These are phyloP conservation scores for Ophiobolus disseminans DNA, from an alignment of 2,329 filamentous ascomycete genomes.

Conservation along the genomic window DNA sequence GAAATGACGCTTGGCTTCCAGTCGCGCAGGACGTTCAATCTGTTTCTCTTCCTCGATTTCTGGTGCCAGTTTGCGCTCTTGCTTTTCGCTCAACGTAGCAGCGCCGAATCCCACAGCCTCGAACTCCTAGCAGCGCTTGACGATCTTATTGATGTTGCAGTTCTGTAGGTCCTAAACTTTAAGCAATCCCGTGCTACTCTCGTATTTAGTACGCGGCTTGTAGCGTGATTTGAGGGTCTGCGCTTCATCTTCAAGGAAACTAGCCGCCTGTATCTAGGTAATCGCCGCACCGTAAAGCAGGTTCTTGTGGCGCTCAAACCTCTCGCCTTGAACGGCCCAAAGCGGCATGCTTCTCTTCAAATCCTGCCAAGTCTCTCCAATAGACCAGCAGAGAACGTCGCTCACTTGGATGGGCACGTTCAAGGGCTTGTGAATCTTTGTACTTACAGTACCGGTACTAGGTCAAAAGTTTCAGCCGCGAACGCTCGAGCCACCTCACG, in stretches of 20 bases:
- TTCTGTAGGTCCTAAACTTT: conserved; percentile 21
- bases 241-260: conserved; percentile 64
- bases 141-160: conserved; percentile 28
- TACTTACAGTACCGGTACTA: too few species aligned
- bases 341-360: conserved; percentile 59
- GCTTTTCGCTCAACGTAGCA: conserved; percentile 65
- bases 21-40: conserved; percentile 56
- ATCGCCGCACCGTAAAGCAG: conserved; percentile 38
- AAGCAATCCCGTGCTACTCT: conserved; percentile 1
- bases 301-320: conserved; percentile 54
- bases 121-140: conserved; percentile 31
- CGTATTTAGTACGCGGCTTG: conserved; percentile 37
- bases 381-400: conserved; percentile 66
- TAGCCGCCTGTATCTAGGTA: conserved; percentile 39
- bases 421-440: too few species aligned
- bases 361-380: conserved; percentile 63
- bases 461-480: too few species aligned
- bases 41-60: conserved; percentile 69
- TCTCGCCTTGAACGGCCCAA: conserved; percentile 66
- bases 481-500: too few species aligned
- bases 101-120: conserved; percentile 39
- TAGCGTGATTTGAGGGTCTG: conserved; percentile 63
- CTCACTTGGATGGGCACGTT: too few species aligned
- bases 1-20: conserved; percentile 50
- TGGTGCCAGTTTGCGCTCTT: conserved; percentile 71